phyloP scores from a whole-genome alignment of 2,329 filamentous ascomycete genomes.

The Beauveria sp. region DNA sequence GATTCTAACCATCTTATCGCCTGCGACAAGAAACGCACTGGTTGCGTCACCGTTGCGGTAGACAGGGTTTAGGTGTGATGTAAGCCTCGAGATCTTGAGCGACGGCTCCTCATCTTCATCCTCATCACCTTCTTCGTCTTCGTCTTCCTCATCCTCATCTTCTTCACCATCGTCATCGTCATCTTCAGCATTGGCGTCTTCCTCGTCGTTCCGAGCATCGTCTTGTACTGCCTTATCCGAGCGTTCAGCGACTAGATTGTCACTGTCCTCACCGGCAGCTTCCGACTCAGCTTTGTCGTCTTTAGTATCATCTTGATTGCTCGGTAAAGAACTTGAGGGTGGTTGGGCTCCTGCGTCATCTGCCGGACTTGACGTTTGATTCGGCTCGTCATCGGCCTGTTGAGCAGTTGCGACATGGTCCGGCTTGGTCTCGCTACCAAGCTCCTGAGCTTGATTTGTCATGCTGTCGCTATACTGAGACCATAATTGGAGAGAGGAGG shows the following conservation, averaged over 20 bases:
- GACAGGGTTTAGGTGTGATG: conserved; percentile 67
- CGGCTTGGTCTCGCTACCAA: conserved; percentile 8
- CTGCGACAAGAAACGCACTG: conserved; percentile 80
- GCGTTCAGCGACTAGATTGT: background rate
- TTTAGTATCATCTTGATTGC: background rate
- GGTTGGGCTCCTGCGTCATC: background rate
- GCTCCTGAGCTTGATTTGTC: conserved; percentile 13
- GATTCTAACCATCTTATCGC: conserved; percentile 83
- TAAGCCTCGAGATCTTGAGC: conserved; percentile 86
- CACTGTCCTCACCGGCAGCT: background rate
- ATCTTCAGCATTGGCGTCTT: conserved; percentile 28
- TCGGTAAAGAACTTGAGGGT: background rate
- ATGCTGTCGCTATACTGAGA: conserved; percentile 3
- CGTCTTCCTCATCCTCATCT: conserved; percentile 50
- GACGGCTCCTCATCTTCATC: conserved; percentile 90
- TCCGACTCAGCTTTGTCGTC: background rate
- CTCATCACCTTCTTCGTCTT: conserved; percentile 64
- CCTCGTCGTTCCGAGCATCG: conserved; percentile 18
- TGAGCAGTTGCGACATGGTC: background rate
- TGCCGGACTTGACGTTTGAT: background rate
- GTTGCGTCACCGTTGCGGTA: conserved; percentile 96
- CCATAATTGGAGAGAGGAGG: background rate
- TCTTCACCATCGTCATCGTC: conserved; percentile 38
- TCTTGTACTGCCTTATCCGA: conserved; percentile 9
- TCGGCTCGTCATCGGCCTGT: background rate